Conservation (phyloP, 2,329 filamentous ascomycete genomes). For the Ophiobolus disseminans region DNA sequence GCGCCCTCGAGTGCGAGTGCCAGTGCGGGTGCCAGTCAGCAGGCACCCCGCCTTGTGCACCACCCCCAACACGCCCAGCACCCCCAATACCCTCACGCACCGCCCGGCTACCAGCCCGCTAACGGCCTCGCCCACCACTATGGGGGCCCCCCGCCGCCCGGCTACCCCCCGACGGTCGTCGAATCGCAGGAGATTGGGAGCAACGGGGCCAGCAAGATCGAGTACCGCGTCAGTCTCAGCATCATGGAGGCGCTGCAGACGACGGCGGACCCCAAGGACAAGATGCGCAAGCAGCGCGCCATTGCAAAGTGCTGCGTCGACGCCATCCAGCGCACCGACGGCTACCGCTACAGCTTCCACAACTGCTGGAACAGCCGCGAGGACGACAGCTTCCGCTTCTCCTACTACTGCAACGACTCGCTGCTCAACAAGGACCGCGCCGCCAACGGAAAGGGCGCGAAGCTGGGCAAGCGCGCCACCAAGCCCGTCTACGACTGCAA, state of each 20-base stretch:
- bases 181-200: slow-evolving; percentile 4
- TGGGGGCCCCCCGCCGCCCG: slow-evolving; percentile 24
- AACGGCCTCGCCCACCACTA: slow-evolving; percentile 28
- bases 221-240: slow-evolving; percentile 40
- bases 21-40: slow-evolving; percentile 2
- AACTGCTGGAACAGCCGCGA: slow-evolving; percentile 58
- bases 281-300: slow-evolving; percentile 55
- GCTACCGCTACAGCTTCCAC: slow-evolving; percentile 59
- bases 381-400: slow-evolving; percentile 56
- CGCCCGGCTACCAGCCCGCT: slow-evolving; percentile 40
- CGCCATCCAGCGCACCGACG: slow-evolving; percentile 54
- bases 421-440: slow-evolving; percentile 59
- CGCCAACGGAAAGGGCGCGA: slow-evolving; percentile 53
- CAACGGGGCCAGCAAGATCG: slow-evolving; percentile 20
- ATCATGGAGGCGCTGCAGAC: slow-evolving; percentile 46
- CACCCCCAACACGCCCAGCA: slow-evolving; percentile 1
- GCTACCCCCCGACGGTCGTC: slow-evolving; percentile 18
- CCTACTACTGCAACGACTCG: slow-evolving; percentile 59
- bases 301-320: slow-evolving; percentile 56
- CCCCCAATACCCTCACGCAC: slow-evolving; percentile 21
- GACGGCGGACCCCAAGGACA: slow-evolving; percentile 47
- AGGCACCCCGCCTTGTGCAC: slow-evolving; percentile 9
- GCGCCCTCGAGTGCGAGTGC: slow-evolving; percentile 3
- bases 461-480: slow-evolving; percentile 46
- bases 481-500: slow-evolving; percentile 60